phyloP scores from a whole-genome alignment of 208 protist species.

The Leishmania major region DNA sequence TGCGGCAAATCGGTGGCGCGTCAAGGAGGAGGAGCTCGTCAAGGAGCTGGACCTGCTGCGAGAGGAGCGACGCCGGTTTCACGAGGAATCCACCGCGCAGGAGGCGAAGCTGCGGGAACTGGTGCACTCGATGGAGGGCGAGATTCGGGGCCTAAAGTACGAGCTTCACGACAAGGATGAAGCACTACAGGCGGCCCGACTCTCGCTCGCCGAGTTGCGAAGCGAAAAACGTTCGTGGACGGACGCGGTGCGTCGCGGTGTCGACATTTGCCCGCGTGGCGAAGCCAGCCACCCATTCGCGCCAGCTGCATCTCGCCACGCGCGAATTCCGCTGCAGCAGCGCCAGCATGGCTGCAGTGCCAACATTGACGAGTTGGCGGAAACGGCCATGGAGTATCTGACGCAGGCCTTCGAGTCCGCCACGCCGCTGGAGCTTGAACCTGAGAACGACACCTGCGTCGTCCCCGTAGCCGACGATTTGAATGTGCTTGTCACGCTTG shows the following conservation, averaged over 20 bases:
- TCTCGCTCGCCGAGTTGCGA: slow-evolving; percentile 7
- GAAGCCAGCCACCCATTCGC: not conserved
- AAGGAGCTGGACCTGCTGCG: slow-evolving; percentile 62
- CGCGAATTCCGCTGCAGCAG: not conserved
- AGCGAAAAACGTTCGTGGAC: no score
- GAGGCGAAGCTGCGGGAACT: slow-evolving; percentile 44
- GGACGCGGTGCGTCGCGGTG: not conserved
- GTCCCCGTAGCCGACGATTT: slow-evolving; percentile 37
- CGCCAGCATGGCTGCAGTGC: not conserved
- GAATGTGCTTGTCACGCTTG: slow-evolving; percentile 77
- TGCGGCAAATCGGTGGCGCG: slow-evolving; percentile 38
- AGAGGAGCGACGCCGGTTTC: slow-evolving; percentile 43
- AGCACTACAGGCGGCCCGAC: slow-evolving; percentile 13
- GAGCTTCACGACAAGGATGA: slow-evolving; percentile 24
- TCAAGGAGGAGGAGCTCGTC: slow-evolving; percentile 67
- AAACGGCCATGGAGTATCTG: slow-evolving; percentile 30
- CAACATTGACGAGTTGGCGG: slow-evolving; percentile 32
- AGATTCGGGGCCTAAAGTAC: slow-evolving; percentile 28
- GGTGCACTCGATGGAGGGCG: slow-evolving; percentile 37
- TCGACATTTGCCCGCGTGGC: no score
- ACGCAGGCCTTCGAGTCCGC: slow-evolving; percentile 27
- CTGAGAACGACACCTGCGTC: slow-evolving; percentile 66
- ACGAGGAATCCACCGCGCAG: slow-evolving; percentile 24
- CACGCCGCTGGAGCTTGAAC: slow-evolving; percentile 45
- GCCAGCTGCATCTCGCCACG: not conserved